Base-by-base conservation (phyloP, 805 yeast genomes). In the Spathaspora boniae region DNA sequence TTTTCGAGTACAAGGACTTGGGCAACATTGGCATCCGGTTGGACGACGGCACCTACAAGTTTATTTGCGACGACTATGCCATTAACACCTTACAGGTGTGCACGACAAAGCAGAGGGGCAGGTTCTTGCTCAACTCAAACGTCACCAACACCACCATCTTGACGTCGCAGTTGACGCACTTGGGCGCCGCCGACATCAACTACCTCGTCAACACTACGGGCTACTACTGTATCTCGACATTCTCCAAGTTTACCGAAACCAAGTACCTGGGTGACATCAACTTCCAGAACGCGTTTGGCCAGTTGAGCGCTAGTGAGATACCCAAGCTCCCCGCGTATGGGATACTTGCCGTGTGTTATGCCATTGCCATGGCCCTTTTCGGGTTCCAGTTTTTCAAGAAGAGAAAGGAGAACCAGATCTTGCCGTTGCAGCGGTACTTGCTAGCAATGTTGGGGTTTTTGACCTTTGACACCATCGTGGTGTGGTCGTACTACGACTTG, bases 291-390 rank as follows among this genome's bases (percentile, higher is more conserved):
- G 85, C 98, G 4, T 93, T 76, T 59, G 98, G 98, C 38, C 76
- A 86, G 41, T 67, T 93, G 38, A 77, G 94, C 21, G 98, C 95
- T 4, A 70, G 89, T 23, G 95, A 93, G 56, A 82, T 86, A 47
- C 96, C 98, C 19, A 86, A 89, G 50, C 70, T 93, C 43, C 87
- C 96, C 8, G 77, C 87, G 17, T 93, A 87, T 56, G 97, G 96
- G 1, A 74, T 85, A 11, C 69, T 87, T 51, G 86, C 96, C 1
- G 70, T 93, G 24, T 77, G 83, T 27, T 93, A 93, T 54, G 86
- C 84, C 5, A 82, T 86, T 26, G 80, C 87, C 7, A 70, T 87
- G 53, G 80, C 84, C n/a, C 68, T 85, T 42, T 93, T 87, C 69
- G 79, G 86, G 25, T 89, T 86, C 63, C 86, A 86, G 43, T 85